These are phyloP conservation scores for Lablab purpureus DNA, from an alignment of 306 rosid species.

Conservation along the genomic window DNA sequence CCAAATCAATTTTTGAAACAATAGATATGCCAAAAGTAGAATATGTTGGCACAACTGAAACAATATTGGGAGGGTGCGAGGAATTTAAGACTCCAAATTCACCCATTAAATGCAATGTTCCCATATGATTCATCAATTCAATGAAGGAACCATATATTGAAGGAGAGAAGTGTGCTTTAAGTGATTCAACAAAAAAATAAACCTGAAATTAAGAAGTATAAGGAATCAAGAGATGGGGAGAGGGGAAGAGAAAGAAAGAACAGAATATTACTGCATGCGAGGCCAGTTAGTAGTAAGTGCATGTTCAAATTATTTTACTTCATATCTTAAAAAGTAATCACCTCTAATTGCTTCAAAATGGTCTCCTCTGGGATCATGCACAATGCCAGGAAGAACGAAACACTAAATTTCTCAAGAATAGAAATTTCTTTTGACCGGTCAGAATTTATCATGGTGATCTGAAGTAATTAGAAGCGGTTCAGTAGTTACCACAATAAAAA, in stretches of 20 bases:
- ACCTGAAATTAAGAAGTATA: constrained; percentile 63
- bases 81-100: constrained; percentile 50
- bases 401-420: constrained; percentile 64
- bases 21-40: constrained; percentile 61
- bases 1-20: constrained; percentile 56
- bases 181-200: constrained; percentile 54
- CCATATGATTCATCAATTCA: constrained; percentile 58
- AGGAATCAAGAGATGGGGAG: constrained; percentile 22
- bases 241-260: neutral
- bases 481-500: constrained; percentile 37
- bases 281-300: neutral
- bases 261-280: constrained; percentile 17
- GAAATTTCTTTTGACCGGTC: constrained; percentile 57
- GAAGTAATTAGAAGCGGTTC: constrained; percentile 37
- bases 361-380: constrained; percentile 77
- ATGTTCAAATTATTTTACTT: neutral
- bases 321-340: constrained; percentile 41
- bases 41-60: constrained; percentile 41
- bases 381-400: constrained; percentile 62
- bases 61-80: constrained; percentile 37
- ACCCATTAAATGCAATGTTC: constrained; percentile 39
- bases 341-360: constrained; percentile 81
- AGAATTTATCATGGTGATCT: constrained; percentile 64
- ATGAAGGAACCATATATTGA: constrained; percentile 64
- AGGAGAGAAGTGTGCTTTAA: constrained; percentile 72